Conservation (phyloP, 2,329 filamentous ascomycete species). For the Clarireedia sp. region DNA sequence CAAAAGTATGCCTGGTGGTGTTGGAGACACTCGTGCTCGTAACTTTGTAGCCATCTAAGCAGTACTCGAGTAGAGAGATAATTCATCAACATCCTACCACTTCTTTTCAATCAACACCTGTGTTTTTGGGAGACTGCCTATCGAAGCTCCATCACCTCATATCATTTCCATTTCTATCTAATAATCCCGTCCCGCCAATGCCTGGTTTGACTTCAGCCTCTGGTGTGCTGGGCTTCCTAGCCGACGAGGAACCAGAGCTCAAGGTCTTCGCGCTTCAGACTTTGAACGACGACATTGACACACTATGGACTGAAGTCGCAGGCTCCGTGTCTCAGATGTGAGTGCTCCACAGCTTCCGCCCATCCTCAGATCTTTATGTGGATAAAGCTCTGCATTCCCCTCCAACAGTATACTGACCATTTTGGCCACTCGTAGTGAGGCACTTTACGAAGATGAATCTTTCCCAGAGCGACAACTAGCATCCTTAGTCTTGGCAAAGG, state of each 20-base stretch:
- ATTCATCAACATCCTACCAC: not conserved
- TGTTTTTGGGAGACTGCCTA: not conserved
- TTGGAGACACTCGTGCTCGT: not conserved
- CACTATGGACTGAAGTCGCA: conserved; percentile 95
- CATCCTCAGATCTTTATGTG: not conserved
- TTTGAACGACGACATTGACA: conserved; percentile 92
- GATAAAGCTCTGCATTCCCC: not conserved
- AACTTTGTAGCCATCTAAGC: not conserved
- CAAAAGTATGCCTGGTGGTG: conserved; percentile 8
- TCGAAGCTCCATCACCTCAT: not conserved
- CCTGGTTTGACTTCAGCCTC: conserved; percentile 89
- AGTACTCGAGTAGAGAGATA: not conserved
- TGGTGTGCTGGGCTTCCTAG: conserved; percentile 89
- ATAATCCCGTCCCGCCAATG: conserved; percentile 46
- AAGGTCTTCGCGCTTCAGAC: conserved; percentile 92
- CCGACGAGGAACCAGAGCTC: conserved; percentile 88
- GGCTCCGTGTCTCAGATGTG: conserved; percentile 90
- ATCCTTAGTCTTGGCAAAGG: conserved; percentile 89
- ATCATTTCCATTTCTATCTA: not conserved
- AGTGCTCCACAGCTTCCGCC: conserved; percentile 26
- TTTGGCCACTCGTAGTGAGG: conserved; percentile 56
- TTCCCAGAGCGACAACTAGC: conserved; percentile 93
- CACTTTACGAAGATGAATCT: conserved; percentile 89
- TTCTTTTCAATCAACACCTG: not conserved
- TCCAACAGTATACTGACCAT: conserved; percentile 12